These are phyloP conservation scores for Clausena lansium DNA, from an alignment of 345 rosid genomes.

Conservation along the genomic window DNA sequence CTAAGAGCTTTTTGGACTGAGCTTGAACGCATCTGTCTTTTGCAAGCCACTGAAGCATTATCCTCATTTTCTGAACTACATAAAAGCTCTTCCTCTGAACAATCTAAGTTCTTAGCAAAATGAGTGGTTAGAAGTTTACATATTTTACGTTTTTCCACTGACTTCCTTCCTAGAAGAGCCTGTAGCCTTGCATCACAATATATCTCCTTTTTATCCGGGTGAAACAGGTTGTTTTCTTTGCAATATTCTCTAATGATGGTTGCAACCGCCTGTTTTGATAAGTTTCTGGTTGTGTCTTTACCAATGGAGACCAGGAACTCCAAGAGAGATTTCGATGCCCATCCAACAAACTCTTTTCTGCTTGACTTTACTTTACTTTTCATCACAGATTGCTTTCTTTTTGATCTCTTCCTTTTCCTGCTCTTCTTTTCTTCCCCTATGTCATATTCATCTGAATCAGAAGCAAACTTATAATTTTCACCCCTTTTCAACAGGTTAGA, in stretches of 20 bases:
- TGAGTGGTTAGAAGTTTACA: conserved; percentile 33
- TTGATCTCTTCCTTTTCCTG: conserved; percentile 17
- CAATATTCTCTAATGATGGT: conserved; percentile 35
- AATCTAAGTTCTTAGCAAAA: conserved; percentile 33
- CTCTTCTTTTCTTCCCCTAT: conserved; percentile 13
- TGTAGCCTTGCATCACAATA: conserved; percentile 47
- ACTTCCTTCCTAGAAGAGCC: conserved; percentile 43
- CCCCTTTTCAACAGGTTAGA: conserved; percentile 24
- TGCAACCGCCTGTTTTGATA: conserved; percentile 35
- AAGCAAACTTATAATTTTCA: background rate
- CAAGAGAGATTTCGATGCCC: conserved; percentile 48
- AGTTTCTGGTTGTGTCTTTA: conserved; percentile 28
- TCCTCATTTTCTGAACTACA: background rate
- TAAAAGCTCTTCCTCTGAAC: background rate
- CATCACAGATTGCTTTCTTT: background rate
- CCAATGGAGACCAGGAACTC: conserved; percentile 45
- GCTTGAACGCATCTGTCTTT: conserved; percentile 12
- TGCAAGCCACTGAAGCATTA: background rate
- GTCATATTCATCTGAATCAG: conserved; percentile 8
- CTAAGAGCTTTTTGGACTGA: conserved; percentile 12
- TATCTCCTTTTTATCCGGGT: conserved; percentile 34
- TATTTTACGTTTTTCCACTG: conserved; percentile 29
- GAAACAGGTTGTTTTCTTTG: conserved; percentile 34
- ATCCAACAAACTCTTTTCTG: conserved; percentile 37
- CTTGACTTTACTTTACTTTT: conserved; percentile 16